These are phyloP conservation scores for Hymenoscyphus occultus DNA, from an alignment of 2,329 filamentous ascomycete species.

Conservation along the genomic window DNA sequence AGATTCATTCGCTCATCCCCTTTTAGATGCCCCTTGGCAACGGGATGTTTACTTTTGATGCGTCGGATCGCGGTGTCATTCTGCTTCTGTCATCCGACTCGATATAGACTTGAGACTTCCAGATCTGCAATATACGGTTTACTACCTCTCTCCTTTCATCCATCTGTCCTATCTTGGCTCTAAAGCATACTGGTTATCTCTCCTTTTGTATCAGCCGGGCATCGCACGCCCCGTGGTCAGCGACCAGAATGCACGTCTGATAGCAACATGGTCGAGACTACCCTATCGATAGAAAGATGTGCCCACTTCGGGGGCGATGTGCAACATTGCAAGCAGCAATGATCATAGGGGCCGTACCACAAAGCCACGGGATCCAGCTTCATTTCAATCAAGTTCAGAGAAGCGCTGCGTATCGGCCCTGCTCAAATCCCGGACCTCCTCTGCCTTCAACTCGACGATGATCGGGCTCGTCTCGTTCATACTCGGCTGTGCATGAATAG, in stretches of 20 bases:
- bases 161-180: neutral
- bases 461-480: neutral
- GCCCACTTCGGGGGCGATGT: neutral
- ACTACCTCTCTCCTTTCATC: neutral
- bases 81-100: neutral
- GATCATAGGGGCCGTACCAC: neutral
- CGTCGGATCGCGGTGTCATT: slow-evolving; percentile 3
- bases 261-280: neutral
- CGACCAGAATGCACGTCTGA: neutral
- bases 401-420: slow-evolving; percentile 1
- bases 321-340: slow-evolving; percentile 2
- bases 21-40: neutral
- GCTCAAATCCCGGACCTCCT: neutral
- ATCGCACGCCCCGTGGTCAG: neutral
- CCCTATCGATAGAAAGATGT: neutral
- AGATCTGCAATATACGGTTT: neutral
- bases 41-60: neutral
- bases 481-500: neutral
- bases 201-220: neutral
- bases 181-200: neutral
- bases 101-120: neutral
- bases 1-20: neutral
- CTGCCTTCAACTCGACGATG: neutral
- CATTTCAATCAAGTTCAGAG: neutral
- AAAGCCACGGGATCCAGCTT: slow-evolving; percentile 1